Evolutionary conservation across 2,329 filamentous ascomycete genomes (phyloP).

Genomic region (Colletotrichum graminicola): DNA sequence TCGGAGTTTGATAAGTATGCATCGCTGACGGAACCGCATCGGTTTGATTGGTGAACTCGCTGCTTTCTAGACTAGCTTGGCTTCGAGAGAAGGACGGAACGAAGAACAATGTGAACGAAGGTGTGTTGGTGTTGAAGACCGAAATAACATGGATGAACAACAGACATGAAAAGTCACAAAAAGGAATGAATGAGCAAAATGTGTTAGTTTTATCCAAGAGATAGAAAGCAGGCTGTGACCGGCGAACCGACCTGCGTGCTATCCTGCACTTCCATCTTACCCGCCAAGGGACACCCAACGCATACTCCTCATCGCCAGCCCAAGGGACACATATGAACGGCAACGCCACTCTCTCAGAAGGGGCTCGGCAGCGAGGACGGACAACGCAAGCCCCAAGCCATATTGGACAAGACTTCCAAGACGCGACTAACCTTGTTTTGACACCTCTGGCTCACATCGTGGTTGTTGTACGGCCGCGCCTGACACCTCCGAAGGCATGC

Average conservation of each 20-base stretch:
- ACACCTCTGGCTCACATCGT: conserved; percentile 1
- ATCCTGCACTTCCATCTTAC: conserved; percentile 13
- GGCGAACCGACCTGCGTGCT: not conserved
- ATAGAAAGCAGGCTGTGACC: conserved; percentile 30
- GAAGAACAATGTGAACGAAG: not conserved
- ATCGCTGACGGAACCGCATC: conserved; percentile 35
- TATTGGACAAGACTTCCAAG: conserved; percentile 18
- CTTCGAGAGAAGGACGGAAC: not conserved
- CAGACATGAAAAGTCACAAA: not conserved
- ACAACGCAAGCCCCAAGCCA: not conserved
- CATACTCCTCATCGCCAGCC: conserved; percentile 5
- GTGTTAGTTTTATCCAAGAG: conserved; percentile 19
- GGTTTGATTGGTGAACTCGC: not conserved
- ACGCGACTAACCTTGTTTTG: conserved; percentile 41
- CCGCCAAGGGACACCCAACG: conserved; percentile 29
- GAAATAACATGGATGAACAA: not conserved
- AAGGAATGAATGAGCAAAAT: conserved; percentile 27
- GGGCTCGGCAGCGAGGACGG: not conserved
- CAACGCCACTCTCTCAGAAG: conserved; percentile 14
- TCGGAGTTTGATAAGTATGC: conserved; percentile 28
- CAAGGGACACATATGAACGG: conserved; percentile 10
- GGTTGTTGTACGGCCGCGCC: conserved; percentile 31
- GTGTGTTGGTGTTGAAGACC: not conserved
- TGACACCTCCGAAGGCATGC: conserved; percentile 35
- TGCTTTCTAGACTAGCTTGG: not conserved